A percentile compares a stretch with the other conserved stretches of the same genome.
Evolutionary conservation across 768 basidiomycete species (phyloP).

Genomic region (Vararia minispora): DNA sequence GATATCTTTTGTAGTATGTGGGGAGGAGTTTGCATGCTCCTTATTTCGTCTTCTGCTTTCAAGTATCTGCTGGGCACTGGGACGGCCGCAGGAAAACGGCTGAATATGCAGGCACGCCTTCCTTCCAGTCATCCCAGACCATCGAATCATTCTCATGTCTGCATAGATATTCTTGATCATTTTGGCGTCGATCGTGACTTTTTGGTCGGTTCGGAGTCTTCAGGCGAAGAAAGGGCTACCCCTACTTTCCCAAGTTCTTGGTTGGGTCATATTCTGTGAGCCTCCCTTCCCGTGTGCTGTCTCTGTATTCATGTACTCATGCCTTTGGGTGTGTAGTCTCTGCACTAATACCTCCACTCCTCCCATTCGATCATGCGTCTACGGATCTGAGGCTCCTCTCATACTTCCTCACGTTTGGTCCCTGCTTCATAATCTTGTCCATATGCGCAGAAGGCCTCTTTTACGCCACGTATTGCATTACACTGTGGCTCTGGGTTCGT

Average conservation of each 20-base stretch:
- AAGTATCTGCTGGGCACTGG: no score
- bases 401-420: slow-evolving; percentile 62
- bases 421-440: slow-evolving; percentile 69
- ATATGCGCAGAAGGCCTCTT: slow-evolving; percentile 78
- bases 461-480: slow-evolving; percentile 55
- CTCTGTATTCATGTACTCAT: background rate
- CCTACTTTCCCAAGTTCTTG: slow-evolving; percentile 39
- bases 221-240: slow-evolving; percentile 62
- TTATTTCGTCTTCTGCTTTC: no score
- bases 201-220: slow-evolving; percentile 45
- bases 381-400: slow-evolving; percentile 41
- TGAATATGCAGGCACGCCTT: no score
- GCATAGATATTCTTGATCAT: slow-evolving; percentile 33
- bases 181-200: slow-evolving; percentile 40
- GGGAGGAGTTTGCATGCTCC: slow-evolving; percentile 37
- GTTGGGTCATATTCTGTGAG: slow-evolving; percentile 60
- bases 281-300: slow-evolving; percentile 1
- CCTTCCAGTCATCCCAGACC: no score
- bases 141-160: no score
- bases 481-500: slow-evolving; percentile 56
- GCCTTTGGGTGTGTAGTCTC: slow-evolving; percentile 23
- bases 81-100: no score
- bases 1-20: slow-evolving; percentile 5
- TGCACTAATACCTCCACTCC: slow-evolving; percentile 39
- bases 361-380: slow-evolving; percentile 35